Percentiles rank a stretch among this genome's conserved stretches.
Evolutionary conservation across 2,329 filamentous ascomycete species (phyloP).

Genomic region (Ascomycota sp.): DNA sequence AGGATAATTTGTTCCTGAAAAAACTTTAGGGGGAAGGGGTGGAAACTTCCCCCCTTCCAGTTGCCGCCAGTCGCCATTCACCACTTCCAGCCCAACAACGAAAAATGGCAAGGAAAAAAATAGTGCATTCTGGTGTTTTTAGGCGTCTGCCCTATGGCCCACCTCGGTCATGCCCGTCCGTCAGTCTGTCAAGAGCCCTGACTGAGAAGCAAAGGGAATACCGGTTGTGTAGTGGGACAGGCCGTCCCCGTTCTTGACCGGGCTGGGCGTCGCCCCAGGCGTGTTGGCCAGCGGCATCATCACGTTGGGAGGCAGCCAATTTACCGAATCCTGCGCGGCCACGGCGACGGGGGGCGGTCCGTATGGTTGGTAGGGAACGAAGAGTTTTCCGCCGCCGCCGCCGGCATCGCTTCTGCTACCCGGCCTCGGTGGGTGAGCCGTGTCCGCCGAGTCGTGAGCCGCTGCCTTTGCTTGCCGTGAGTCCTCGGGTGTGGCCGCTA

Average conservation of each 20-base stretch:
- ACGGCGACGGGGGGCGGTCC: constrained; percentile 22
- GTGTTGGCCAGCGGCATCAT: constrained; percentile 14
- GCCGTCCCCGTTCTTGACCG: constrained; percentile 13
- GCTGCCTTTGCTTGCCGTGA: too few relatives aligned
- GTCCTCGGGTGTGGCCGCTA: too few relatives aligned
- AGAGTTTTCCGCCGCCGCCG: constrained; percentile 14
- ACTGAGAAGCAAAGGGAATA: constrained; percentile 24
- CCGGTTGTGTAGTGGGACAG: constrained; percentile 20
- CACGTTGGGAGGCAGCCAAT: constrained; percentile 30
- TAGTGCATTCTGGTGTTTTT: too few relatives aligned
- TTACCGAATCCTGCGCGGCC: constrained; percentile 19
- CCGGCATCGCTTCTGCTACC: neutral
- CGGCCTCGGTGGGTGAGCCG: neutral
- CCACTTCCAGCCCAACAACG: too few relatives aligned
- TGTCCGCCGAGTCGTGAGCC: too few relatives aligned
- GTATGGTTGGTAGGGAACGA: constrained; percentile 35
- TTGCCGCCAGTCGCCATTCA: too few relatives aligned
- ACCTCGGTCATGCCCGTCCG: neutral
- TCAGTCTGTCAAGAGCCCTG: neutral
- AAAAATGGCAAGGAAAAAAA: too few relatives aligned
- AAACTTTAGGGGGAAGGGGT: too few relatives aligned
- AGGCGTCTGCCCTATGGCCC: too few relatives aligned
- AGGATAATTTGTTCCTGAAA: too few relatives aligned
- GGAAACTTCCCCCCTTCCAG: too few relatives aligned
- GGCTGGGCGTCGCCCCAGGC: constrained; percentile 13